Conservation (phyloP, 495 filamentous ascomycete species). For the Tuber aestivum region DNA sequence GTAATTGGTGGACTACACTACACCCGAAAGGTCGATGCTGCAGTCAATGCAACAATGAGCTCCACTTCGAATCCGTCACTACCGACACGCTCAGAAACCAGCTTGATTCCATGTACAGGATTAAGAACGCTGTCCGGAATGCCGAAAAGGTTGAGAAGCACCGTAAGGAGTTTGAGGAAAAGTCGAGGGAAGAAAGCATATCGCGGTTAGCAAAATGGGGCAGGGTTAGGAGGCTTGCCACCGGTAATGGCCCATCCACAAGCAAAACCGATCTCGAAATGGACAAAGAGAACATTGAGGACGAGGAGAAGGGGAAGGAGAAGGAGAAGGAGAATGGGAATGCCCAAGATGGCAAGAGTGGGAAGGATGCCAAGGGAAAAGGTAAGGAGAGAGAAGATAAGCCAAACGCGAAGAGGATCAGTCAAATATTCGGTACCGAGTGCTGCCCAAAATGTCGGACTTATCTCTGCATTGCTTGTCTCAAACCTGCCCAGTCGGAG, state of each 20-base stretch:
- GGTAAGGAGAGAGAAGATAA: slow-evolving; percentile 9
- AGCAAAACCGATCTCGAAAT: neutral
- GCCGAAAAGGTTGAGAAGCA: slow-evolving; percentile 13
- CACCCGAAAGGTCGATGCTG: slow-evolving; percentile 18
- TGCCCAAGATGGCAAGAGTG: slow-evolving; percentile 14
- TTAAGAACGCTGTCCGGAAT: slow-evolving; percentile 8
- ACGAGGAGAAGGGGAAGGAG: slow-evolving; percentile 9
- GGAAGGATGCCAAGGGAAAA: slow-evolving; percentile 15
- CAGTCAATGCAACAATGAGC: slow-evolving; percentile 16
- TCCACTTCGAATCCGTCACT: slow-evolving; percentile 24
- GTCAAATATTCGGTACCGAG: slow-evolving; percentile 19
- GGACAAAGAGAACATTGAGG: neutral
- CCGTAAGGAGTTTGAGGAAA: slow-evolving; percentile 14
- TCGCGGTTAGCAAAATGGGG: slow-evolving; percentile 17
- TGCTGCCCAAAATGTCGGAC: slow-evolving; percentile 18
- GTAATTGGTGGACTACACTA: slow-evolving; percentile 21
- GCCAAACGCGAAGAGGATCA: slow-evolving; percentile 15
- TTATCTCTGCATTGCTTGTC: slow-evolving; percentile 25
- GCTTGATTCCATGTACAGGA: slow-evolving; percentile 22
- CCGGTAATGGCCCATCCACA: neutral
- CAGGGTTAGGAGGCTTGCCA: slow-evolving; percentile 16
- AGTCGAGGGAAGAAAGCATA: slow-evolving; percentile 13
- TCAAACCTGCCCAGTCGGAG: slow-evolving; percentile 20
- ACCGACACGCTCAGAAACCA: slow-evolving; percentile 23
- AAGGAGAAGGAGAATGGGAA: slow-evolving; percentile 10